phyloP scores from a whole-genome alignment of 2,329 filamentous ascomycete genomes.

The Diaporthe caulivora region DNA sequence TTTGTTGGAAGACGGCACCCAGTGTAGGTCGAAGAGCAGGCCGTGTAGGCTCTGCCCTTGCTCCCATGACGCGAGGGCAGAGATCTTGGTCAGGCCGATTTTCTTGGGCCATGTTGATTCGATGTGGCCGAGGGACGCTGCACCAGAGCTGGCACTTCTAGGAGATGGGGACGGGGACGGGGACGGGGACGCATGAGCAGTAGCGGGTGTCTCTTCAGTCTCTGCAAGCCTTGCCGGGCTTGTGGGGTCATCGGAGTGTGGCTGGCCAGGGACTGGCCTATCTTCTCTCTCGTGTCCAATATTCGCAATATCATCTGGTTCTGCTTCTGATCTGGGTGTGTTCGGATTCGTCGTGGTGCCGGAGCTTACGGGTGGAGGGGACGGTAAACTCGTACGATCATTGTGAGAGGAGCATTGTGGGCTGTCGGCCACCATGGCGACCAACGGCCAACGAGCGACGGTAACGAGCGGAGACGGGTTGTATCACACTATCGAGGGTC shows the following conservation, averaged over 20 bases:
- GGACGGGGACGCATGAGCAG: neutral
- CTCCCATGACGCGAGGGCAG: constrained; percentile 27
- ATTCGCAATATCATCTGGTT: neutral
- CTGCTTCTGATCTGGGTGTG: neutral
- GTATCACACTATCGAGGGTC: neutral
- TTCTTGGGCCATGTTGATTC: constrained; percentile 31
- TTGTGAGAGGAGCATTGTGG: neutral
- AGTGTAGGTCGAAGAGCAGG: constrained; percentile 34
- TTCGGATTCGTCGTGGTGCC: constrained; percentile 34
- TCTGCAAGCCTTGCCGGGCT: neutral
- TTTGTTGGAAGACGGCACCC: constrained; percentile 27
- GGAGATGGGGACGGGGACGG: neutral
- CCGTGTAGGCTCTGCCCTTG: neutral
- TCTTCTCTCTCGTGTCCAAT: neutral
- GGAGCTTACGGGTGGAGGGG: constrained; percentile 7
- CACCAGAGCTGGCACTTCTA: neutral
- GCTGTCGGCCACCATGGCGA: constrained; percentile 2
- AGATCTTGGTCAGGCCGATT: constrained; percentile 25
- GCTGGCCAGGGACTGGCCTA: neutral
- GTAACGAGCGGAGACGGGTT: neutral
- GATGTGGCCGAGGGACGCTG: constrained; percentile 13
- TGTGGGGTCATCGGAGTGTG: neutral
- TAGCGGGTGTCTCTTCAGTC: too few relatives aligned
- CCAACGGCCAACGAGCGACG: neutral
- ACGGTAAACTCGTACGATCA: neutral